Conservation (phyloP, 441 rosid genomes). For the Pelargonium cotyledonis region DNA sequence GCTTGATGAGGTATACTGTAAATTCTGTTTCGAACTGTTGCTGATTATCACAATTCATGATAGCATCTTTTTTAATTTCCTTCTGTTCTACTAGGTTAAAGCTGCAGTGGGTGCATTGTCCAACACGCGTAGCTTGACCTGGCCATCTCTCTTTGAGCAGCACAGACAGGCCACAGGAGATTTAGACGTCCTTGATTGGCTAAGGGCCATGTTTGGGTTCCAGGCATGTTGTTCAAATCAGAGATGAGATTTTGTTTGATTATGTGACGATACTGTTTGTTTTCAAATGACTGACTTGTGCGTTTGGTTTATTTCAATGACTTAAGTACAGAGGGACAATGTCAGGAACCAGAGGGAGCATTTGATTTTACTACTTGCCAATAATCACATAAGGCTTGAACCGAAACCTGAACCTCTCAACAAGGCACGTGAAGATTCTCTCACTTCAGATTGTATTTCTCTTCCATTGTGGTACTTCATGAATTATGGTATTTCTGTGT, state of each 20-base stretch:
- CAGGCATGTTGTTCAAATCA: slow-evolving; percentile 51
- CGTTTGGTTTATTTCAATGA: slow-evolving; percentile 21
- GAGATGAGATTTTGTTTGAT: neutral
- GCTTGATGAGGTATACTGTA: slow-evolving; percentile 68
- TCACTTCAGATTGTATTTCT: slow-evolving; percentile 1
- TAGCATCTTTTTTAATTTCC: too few species aligned
- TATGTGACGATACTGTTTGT: neutral
- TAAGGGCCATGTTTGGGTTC: slow-evolving; percentile 96
- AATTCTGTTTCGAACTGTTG: neutral
- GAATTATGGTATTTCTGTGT: neutral
- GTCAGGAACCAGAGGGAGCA: slow-evolving; percentile 97
- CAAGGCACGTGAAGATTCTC: slow-evolving; percentile 45
- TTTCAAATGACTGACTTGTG: slow-evolving; percentile 10
- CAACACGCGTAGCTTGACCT: slow-evolving; percentile 77
- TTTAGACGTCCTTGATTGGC: slow-evolving; percentile 91
- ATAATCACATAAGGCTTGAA: slow-evolving; percentile 71
- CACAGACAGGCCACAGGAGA: slow-evolving; percentile 81
- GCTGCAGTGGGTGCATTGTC: slow-evolving; percentile 86
- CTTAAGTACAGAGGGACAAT: slow-evolving; percentile 81
- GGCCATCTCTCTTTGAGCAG: slow-evolving; percentile 79
- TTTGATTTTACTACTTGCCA: slow-evolving; percentile 79
- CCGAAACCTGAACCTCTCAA: slow-evolving; percentile 93
- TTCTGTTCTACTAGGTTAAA: slow-evolving; percentile 14
- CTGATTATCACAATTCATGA: neutral
- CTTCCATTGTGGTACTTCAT: neutral